A percentile compares a stretch with the other conserved stretches of the same genome.
phyloP scores from a whole-genome alignment of 2,329 filamentous ascomycete species.

The Xylariaceae sp. region DNA sequence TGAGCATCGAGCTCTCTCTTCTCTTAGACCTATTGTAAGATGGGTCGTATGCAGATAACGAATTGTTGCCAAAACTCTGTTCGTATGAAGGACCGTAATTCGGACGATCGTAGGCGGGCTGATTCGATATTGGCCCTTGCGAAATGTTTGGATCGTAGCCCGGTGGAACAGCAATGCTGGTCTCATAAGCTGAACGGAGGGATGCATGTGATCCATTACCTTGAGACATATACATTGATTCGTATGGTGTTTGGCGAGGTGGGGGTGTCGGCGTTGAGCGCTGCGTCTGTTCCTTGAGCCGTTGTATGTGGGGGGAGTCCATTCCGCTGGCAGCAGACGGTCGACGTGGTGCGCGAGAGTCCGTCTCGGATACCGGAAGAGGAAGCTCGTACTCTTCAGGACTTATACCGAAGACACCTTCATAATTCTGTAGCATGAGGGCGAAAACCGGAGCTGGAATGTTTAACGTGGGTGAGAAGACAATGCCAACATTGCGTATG shows the following conservation, averaged over 20 bases:
- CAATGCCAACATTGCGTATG: slow-evolving; percentile 94
- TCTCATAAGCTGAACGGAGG: slow-evolving; percentile 50
- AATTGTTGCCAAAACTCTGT: slow-evolving; percentile 36
- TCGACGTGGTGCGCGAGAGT: slow-evolving; percentile 41
- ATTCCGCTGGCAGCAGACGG: slow-evolving; percentile 55
- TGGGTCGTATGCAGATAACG: slow-evolving; percentile 40
- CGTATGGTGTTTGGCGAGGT: slow-evolving; percentile 45
- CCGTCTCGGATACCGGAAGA: slow-evolving; percentile 45
- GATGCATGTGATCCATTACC: slow-evolving; percentile 34
- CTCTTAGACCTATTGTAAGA: slow-evolving; percentile 48
- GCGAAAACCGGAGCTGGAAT: slow-evolving; percentile 95
- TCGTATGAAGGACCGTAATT: slow-evolving; percentile 35
- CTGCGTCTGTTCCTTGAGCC: slow-evolving; percentile 47
- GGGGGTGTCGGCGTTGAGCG: slow-evolving; percentile 54
- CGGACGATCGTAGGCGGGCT: slow-evolving; percentile 44
- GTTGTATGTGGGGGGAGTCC: slow-evolving; percentile 56
- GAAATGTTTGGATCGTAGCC: slow-evolving; percentile 40
- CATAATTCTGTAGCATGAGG: slow-evolving; percentile 88
- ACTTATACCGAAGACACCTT: slow-evolving; percentile 77
- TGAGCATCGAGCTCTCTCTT: slow-evolving; percentile 64
- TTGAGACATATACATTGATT: slow-evolving; percentile 47
- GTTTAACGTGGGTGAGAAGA: slow-evolving; percentile 96
- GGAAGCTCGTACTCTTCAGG: slow-evolving; percentile 66
- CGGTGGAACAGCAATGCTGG: slow-evolving; percentile 40
- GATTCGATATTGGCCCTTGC: slow-evolving; percentile 15